Percentiles rank a stretch among this genome's conserved stretches.
Conservation (phyloP, 1,284 basidiomycete genomes). For the Heterobasidion parviporum region DNA sequence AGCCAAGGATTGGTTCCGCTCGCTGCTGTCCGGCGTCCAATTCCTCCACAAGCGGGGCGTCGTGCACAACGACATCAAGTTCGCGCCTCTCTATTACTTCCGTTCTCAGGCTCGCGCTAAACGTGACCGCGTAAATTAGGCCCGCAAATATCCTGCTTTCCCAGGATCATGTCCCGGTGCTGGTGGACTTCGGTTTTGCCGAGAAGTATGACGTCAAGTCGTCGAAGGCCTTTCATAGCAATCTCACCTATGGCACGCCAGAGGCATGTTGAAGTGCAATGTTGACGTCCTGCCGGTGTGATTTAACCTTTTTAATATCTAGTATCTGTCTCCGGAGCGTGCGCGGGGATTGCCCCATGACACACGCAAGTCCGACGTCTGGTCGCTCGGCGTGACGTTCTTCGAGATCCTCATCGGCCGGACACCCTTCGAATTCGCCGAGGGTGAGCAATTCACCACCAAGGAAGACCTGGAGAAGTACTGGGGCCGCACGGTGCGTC, state of each 20-base stretch:
- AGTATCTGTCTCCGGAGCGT: constrained; percentile 87
- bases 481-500: constrained; percentile 67
- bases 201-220: constrained; percentile 63
- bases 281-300: background rate
- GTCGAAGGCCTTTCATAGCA: constrained; percentile 69
- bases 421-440: constrained; percentile 84
- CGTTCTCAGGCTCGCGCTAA: background rate
- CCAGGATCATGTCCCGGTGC: constrained; percentile 63
- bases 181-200: constrained; percentile 91
- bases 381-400: constrained; percentile 88
- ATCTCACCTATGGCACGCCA: constrained; percentile 83
- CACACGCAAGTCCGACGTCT: constrained; percentile 87
- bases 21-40: constrained; percentile 79
- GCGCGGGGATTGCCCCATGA: constrained; percentile 83
- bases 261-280: constrained; percentile 42
- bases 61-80: constrained; percentile 96
- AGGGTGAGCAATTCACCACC: constrained; percentile 76
- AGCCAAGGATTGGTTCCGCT: constrained; percentile 80
- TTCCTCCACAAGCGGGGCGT: constrained; percentile 84
- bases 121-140: constrained; percentile 25
- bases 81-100: constrained; percentile 17
- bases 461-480: constrained; percentile 78
- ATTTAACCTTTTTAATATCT: background rate
- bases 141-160: constrained; percentile 86
- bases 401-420: constrained; percentile 88